These are phyloP conservation scores for Fusarium protoensiforme DNA, from an alignment of 2,329 filamentous ascomycete genomes.

Conservation along the genomic window DNA sequence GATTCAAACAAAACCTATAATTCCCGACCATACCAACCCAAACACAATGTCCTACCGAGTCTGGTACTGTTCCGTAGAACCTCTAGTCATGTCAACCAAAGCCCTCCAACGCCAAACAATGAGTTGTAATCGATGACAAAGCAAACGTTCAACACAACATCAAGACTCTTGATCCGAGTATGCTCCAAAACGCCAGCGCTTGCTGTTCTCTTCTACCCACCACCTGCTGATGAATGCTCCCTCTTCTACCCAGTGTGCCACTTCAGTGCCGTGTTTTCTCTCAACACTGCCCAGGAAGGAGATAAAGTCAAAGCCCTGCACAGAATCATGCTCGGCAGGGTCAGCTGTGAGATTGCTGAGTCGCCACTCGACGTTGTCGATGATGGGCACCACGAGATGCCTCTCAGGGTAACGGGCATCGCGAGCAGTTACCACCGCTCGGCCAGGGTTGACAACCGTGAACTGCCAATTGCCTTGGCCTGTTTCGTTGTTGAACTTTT, in stretches of 20 bases:
- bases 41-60: background rate
- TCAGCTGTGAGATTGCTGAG: conserved; percentile 44
- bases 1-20: background rate
- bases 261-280: conserved; percentile 36
- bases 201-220: conserved; percentile 50
- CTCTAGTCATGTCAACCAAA: background rate
- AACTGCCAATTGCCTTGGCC: conserved; percentile 48
- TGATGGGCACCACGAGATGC: conserved; percentile 45
- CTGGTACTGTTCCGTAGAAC: background rate
- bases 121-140: background rate
- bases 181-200: conserved; percentile 45
- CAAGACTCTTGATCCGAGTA: background rate
- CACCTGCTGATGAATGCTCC: conserved; percentile 47
- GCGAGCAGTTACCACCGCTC: conserved; percentile 46
- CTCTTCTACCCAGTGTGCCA: conserved; percentile 46
- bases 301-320: conserved; percentile 43
- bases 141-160: background rate
- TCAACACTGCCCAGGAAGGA: conserved; percentile 39
- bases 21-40: background rate
- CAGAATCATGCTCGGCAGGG: conserved; percentile 36
- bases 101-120: background rate
- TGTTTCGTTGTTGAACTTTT: conserved; percentile 18
- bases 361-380: conserved; percentile 47
- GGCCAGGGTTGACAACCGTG: conserved; percentile 47
- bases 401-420: conserved; percentile 45